Conservation (phyloP, 768 basidiomycete species). For the Zangia roseola region DNA sequence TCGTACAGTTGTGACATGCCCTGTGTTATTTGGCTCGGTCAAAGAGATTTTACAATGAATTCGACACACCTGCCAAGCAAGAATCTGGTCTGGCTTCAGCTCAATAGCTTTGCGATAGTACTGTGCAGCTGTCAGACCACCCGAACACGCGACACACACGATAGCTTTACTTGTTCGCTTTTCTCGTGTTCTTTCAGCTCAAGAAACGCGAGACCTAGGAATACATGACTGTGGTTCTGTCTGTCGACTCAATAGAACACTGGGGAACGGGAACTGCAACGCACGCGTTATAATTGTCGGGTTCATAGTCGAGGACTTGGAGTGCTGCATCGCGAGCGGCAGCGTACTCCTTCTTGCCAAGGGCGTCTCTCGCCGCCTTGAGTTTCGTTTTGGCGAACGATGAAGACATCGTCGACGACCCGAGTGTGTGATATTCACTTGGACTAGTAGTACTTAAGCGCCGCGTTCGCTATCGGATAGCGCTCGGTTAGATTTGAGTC, state of each 20-base stretch:
- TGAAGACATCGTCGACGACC: constrained; percentile 26
- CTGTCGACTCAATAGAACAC: background rate
- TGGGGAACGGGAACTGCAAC: constrained; percentile 27
- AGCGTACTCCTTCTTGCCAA: constrained; percentile 73
- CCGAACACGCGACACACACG: background rate
- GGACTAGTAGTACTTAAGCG: no score
- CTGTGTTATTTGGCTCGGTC: constrained; percentile 36
- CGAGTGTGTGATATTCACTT: no score
- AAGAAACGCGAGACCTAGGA: constrained; percentile 75
- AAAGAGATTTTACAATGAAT: constrained; percentile 7
- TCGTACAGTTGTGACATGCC: constrained; percentile 77
- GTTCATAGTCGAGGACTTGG: constrained; percentile 70
- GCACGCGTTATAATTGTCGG: constrained; percentile 86
- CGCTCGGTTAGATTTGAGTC: no score
- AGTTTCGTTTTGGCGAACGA: constrained; percentile 66
- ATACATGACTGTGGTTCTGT: constrained; percentile 63
- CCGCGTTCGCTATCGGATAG: no score
- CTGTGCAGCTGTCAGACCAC: constrained; percentile 40
- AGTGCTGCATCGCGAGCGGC: constrained; percentile 64
- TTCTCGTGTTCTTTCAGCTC: constrained; percentile 69
- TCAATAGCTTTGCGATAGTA: constrained; percentile 76
- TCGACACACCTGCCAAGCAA: constrained; percentile 79
- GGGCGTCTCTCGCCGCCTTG: constrained; percentile 73
- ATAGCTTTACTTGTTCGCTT: constrained; percentile 79
- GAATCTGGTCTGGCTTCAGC: constrained; percentile 60